Percentiles rank a stretch among this genome's conserved stretches.
These are phyloP conservation scores for Brassica nigra DNA, from an alignment of 345 rosid species.

Conservation along the genomic window DNA sequence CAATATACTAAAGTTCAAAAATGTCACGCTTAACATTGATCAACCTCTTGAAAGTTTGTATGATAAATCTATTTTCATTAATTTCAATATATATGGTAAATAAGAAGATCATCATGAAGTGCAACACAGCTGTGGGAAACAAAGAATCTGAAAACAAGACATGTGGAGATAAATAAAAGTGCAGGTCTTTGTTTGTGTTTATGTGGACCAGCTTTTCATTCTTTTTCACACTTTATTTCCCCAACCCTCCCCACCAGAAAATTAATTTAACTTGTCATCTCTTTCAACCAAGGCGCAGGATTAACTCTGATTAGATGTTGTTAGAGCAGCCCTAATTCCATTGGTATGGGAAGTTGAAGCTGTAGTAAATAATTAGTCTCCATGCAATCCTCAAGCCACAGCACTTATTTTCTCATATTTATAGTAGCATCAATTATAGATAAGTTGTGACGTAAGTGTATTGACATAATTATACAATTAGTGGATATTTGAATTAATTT, in stretches of 20 bases:
- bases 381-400: background rate
- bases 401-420: background rate
- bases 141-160: conserved; percentile 30
- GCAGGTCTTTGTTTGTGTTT: conserved; percentile 35
- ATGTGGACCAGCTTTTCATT: conserved; percentile 36
- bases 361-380: background rate
- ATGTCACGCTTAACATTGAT: background rate
- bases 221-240: conserved; percentile 30
- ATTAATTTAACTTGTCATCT: conserved; percentile 22
- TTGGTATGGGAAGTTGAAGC: background rate
- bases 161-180: conserved; percentile 35
- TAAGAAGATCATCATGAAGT: conserved; percentile 22
- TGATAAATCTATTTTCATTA: background rate
- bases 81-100: background rate
- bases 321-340: background rate
- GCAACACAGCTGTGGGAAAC: conserved; percentile 40
- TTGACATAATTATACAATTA: background rate
- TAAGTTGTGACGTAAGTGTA: too few relatives aligned
- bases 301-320: conserved; percentile 4
- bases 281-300: conserved; percentile 20
- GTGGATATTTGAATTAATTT: background rate
- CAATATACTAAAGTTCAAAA: background rate
- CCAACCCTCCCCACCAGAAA: conserved; percentile 31
- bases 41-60: conserved; percentile 4
- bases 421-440: background rate